Conservation (phyloP, 2,329 filamentous ascomycete species). For the Paraphaeosphaeria sporulosa region DNA sequence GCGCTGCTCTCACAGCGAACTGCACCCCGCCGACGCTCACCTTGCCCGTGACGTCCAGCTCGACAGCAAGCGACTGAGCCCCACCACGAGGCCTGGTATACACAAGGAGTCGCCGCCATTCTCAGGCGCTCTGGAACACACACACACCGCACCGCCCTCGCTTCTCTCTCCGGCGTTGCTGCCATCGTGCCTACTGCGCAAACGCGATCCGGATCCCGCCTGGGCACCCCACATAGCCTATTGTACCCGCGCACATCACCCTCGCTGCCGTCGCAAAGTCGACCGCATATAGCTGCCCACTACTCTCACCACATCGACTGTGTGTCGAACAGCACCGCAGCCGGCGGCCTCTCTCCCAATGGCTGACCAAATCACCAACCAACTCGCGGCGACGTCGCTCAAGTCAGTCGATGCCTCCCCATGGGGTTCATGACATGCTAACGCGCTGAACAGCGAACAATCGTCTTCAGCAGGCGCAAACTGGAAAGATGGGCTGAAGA, state of each 20-base stretch:
- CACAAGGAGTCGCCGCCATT: constrained; percentile 21
- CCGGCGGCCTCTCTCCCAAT: constrained; percentile 48
- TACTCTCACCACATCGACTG: constrained; percentile 22
- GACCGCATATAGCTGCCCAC: constrained; percentile 16
- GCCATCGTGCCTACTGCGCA: constrained; percentile 20
- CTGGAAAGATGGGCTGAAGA: constrained; percentile 77
- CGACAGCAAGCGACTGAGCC: constrained; percentile 8
- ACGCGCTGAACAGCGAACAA: constrained; percentile 52
- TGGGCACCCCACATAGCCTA: constrained; percentile 26
- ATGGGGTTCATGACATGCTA: constrained; percentile 13
- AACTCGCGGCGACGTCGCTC: constrained; percentile 64
- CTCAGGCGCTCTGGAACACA: constrained; percentile 18
- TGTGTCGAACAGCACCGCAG: constrained; percentile 26
- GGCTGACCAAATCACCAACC: constrained; percentile 61
- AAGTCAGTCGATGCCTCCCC: constrained; percentile 44
- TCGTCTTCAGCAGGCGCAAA: constrained; percentile 62
- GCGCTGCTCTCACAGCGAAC: constrained; percentile 8
- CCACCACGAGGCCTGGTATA: constrained; percentile 13
- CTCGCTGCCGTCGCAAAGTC: constrained; percentile 26
- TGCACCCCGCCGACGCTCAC: constrained; percentile 13
- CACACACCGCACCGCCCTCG: constrained; percentile 3
- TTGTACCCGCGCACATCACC: constrained; percentile 26
- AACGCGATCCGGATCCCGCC: constrained; percentile 24
- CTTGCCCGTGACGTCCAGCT: constrained; percentile 14
- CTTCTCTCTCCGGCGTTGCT: constrained; percentile 21